A percentile compares a stretch with the other conserved stretches of the same genome.
These are phyloP conservation scores for Colletotrichum sp. DNA, from an alignment of 2,329 filamentous ascomycete genomes.

Conservation along the genomic window DNA sequence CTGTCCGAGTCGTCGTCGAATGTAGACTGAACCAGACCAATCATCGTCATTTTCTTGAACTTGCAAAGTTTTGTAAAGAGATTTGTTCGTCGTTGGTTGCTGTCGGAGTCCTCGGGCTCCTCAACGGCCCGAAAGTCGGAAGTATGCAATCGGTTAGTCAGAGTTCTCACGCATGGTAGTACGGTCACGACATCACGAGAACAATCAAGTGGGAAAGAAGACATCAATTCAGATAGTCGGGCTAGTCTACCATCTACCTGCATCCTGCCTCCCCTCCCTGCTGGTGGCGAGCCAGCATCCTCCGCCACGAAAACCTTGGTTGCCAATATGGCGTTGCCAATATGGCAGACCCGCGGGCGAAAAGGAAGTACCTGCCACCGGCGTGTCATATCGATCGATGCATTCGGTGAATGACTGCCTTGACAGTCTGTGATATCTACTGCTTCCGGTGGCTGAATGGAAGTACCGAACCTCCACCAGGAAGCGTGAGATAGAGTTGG, in stretches of 20 bases:
- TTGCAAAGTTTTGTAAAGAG: background rate
- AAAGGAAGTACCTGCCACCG: background rate
- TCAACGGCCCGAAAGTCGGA: accelerated
- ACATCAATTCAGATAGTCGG: background rate
- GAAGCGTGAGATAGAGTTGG: background rate
- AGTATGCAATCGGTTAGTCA: background rate
- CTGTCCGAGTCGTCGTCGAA: background rate
- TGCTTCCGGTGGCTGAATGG: background rate
- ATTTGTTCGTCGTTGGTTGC: background rate
- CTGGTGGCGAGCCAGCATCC: background rate
- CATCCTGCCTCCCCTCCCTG: background rate
- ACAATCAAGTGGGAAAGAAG: background rate
- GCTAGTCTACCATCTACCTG: background rate
- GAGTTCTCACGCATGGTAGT: background rate
- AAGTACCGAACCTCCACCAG: accelerated
- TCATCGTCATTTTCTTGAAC: background rate
- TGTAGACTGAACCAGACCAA: background rate
- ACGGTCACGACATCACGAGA: background rate
- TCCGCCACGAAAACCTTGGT: background rate
- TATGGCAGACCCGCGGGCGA: background rate
- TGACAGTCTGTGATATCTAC: background rate
- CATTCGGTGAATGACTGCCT: background rate
- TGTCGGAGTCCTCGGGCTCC: background rate
- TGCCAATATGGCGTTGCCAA: background rate
- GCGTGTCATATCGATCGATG: background rate